A percentile compares a stretch with the other conserved stretches of the same genome.
Conservation (phyloP, 176 grass and related monocot species). For the Phoenix roebelenii region DNA sequence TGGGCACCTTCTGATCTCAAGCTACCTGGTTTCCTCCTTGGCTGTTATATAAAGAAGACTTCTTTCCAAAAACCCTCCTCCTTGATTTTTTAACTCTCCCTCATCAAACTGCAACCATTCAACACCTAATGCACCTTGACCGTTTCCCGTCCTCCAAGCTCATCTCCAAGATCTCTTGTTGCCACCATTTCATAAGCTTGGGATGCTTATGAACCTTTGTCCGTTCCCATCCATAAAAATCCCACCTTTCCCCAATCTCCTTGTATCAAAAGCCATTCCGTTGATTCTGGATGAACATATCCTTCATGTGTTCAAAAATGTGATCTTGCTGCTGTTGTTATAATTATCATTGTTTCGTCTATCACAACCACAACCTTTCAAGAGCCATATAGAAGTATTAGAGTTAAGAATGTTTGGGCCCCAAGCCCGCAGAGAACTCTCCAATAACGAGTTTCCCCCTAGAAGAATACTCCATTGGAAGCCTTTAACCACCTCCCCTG, state of each 20-base stretch:
- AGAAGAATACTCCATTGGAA: conserved; percentile 23
- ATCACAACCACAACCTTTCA: not conserved
- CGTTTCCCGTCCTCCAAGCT: too few relatives aligned
- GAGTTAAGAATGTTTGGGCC: conserved; percentile 22
- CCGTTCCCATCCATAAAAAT: not conserved
- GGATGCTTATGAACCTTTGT: too few relatives aligned
- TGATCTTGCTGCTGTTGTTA: not conserved
- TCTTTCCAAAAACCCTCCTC: too few relatives aligned
- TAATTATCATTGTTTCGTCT: not conserved
- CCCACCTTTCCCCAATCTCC: not conserved
- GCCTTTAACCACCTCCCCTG: not conserved
- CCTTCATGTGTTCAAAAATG: not conserved
- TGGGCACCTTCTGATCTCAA: not conserved
- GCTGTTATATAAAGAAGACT: too few relatives aligned
- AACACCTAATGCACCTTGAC: too few relatives aligned
- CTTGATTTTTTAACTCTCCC: too few relatives aligned
- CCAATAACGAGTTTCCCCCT: conserved; percentile 14
- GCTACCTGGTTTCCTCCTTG: not conserved
- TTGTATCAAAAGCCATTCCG: not conserved
- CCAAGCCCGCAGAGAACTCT: conserved; percentile 23
- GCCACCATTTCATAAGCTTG: too few relatives aligned
- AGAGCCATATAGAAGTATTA: not conserved
- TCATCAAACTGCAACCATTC: too few relatives aligned
- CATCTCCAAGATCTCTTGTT: too few relatives aligned
- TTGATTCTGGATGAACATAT: not conserved